These are phyloP conservation scores for Dispira simplex DNA, from an alignment of 192 early-diverging fungal genomes.

Conservation along the genomic window DNA sequence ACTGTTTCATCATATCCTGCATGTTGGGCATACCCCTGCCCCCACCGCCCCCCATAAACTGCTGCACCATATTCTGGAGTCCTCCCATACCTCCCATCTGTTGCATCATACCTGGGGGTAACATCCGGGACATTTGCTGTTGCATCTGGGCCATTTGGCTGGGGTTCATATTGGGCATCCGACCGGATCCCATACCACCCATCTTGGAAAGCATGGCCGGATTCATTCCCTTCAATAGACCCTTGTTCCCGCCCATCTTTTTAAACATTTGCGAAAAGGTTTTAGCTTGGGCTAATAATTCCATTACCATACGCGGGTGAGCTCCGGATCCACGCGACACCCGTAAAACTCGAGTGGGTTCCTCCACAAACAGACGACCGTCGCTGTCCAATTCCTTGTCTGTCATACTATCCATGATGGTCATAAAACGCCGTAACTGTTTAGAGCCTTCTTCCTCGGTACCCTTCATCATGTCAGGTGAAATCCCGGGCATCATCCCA, in stretches of 20 bases:
- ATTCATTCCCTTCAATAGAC: slow-evolving; percentile 53
- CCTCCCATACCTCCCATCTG: slow-evolving; percentile 54
- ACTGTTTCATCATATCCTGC: slow-evolving; percentile 61
- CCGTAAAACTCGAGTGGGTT: slow-evolving; percentile 54
- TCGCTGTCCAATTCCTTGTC: slow-evolving; percentile 79
- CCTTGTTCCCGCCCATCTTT: slow-evolving; percentile 83
- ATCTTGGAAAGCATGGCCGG: slow-evolving; percentile 32
- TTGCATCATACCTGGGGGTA: slow-evolving; percentile 53
- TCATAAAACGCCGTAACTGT: slow-evolving; percentile 57
- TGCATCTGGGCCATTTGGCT: slow-evolving; percentile 47
- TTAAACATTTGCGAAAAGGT: slow-evolving; percentile 80
- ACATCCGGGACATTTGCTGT: slow-evolving; percentile 45
- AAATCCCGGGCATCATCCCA: slow-evolving; percentile 70
- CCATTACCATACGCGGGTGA: slow-evolving; percentile 67
- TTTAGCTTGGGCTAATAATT: slow-evolving; percentile 57
- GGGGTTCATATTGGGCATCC: slow-evolving; percentile 26
- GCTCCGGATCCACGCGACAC: slow-evolving; percentile 78
- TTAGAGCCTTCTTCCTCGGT: slow-evolving; percentile 44
- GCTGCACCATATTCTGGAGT: slow-evolving; percentile 47
- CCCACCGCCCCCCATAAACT: slow-evolving; percentile 49
- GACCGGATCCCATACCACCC: slow-evolving; percentile 8
- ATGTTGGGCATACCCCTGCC: slow-evolving; percentile 51
- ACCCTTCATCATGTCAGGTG: slow-evolving; percentile 37
- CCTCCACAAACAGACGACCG: slow-evolving; percentile 59
- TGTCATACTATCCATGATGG: slow-evolving; percentile 94